Conservation (phyloP, 192 early-diverging fungal species). For the Podila clonocystis region DNA sequence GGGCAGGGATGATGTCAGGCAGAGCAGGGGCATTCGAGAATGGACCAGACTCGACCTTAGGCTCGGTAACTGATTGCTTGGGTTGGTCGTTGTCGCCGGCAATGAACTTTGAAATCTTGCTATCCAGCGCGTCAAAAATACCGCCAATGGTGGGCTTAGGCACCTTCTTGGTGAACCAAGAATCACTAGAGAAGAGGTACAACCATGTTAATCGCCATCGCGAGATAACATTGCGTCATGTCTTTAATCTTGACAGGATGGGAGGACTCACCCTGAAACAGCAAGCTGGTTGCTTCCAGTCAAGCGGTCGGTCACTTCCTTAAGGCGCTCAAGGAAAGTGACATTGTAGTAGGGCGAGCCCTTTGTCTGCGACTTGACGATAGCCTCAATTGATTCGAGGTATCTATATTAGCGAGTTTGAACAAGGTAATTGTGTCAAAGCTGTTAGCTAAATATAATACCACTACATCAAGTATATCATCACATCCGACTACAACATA, state of each 20-base stretch:
- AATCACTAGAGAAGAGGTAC: constrained; percentile 8
- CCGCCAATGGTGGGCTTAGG: constrained; percentile 65
- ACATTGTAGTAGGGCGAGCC: constrained; percentile 86
- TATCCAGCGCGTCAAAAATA: constrained; percentile 66
- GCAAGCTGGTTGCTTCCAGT: constrained; percentile 51
- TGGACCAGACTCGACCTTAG: constrained; percentile 30
- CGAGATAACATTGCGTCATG: too few species aligned
- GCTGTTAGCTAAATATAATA: neutral
- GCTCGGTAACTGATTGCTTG: constrained; percentile 43
- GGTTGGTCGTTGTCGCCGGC: constrained; percentile 61
- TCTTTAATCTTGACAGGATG: too few species aligned
- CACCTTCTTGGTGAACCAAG: constrained; percentile 57
- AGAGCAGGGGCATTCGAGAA: constrained; percentile 44
- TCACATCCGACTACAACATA: neutral
- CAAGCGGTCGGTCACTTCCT: constrained; percentile 75
- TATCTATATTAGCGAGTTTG: constrained; percentile 60
- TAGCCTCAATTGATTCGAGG: constrained; percentile 76
- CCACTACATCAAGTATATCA: neutral
- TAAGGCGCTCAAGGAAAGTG: constrained; percentile 75
- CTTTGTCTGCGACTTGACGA: constrained; percentile 76
- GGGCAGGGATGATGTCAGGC: constrained; percentile 34
- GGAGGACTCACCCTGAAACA: constrained; percentile 25
- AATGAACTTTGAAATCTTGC: constrained; percentile 68
- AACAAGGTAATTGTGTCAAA: neutral
- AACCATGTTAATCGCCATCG: too few species aligned